Percentiles rank a stretch among this genome's conserved stretches.
Conservation (phyloP, 768 basidiomycete genomes). For the Glaciozyma martinii region DNA sequence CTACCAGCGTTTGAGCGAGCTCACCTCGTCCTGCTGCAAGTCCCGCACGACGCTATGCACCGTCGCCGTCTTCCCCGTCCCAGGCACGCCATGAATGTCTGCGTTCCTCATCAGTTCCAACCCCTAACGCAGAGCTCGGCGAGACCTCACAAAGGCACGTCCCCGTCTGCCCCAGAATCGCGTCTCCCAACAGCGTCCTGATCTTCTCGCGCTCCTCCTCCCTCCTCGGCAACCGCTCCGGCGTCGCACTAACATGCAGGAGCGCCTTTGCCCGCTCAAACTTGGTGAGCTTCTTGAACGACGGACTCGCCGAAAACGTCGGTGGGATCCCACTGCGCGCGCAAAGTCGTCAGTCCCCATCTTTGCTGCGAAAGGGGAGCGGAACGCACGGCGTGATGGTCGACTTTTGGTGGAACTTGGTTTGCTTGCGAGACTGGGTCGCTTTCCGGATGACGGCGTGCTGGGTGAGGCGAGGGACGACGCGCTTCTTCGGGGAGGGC, state of each 20-base stretch:
- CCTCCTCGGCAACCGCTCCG: constrained; percentile 79
- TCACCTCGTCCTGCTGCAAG: constrained; percentile 66
- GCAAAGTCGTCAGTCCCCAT: background rate
- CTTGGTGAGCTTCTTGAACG: constrained; percentile 14
- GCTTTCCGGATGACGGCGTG: too few species aligned
- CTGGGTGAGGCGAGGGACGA: constrained; percentile 8
- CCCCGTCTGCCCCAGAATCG: constrained; percentile 84
- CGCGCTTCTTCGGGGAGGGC: background rate
- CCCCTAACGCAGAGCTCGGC: background rate
- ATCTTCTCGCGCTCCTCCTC: constrained; percentile 75
- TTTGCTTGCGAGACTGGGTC: too few species aligned
- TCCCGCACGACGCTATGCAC: constrained; percentile 87
- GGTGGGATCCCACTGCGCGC: background rate
- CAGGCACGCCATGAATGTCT: constrained; percentile 99
- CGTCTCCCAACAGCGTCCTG: constrained; percentile 63
- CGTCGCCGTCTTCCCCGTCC: constrained; percentile 96
- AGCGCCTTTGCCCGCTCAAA: constrained; percentile 39
- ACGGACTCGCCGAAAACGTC: background rate
- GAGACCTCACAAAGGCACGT: constrained; percentile 78
- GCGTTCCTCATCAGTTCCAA: background rate
- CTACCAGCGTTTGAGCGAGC: constrained; percentile 32
- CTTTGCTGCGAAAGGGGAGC: background rate
- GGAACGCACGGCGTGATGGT: background rate
- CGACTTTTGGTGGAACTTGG: background rate
- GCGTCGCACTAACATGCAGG: constrained; percentile 84